A percentile compares a stretch with the other conserved stretches of the same genome.
These are phyloP conservation scores for Cyphellophora europaea DNA, from an alignment of 2,329 filamentous ascomycete species.

Conservation along the genomic window DNA sequence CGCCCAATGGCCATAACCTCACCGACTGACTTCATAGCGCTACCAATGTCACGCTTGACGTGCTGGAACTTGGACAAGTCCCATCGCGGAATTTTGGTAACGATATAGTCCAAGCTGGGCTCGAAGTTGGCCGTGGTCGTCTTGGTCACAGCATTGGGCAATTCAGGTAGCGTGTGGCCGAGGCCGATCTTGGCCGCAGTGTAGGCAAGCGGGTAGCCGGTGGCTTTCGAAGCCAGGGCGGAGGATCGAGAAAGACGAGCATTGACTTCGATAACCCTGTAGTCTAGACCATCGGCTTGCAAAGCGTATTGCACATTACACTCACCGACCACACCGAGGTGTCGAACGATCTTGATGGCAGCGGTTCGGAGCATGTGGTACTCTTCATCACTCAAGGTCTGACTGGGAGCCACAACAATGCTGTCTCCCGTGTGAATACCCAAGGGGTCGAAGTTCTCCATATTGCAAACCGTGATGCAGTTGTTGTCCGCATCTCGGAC, in stretches of 20 bases:
- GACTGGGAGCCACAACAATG: constrained; percentile 93
- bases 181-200: constrained; percentile 97
- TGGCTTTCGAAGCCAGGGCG: constrained; percentile 93
- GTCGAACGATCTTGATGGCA: constrained; percentile 95
- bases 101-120: constrained; percentile 92
- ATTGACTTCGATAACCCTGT: constrained; percentile 98
- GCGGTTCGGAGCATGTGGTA: constrained; percentile 98
- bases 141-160: constrained; percentile 96
- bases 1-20: constrained; percentile 99
- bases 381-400: constrained; percentile 95
- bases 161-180: constrained; percentile 86
- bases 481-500: constrained; percentile 96
- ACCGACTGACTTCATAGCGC: constrained; percentile 97
- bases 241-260: constrained; percentile 96
- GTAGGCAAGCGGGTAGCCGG: constrained; percentile 92
- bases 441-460: constrained; percentile 97
- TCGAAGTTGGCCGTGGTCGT: constrained; percentile 99
- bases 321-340: constrained; percentile 93
- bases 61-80: constrained; percentile 98
- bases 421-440: constrained; percentile 98
- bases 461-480: constrained; percentile 98
- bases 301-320: constrained; percentile 98
- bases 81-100: constrained; percentile 98
- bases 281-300: constrained; percentile 92
- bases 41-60: constrained; percentile 93